phyloP scores from a whole-genome alignment of 805 yeast genomes.

The Cyberlindnera mississippiensis region DNA sequence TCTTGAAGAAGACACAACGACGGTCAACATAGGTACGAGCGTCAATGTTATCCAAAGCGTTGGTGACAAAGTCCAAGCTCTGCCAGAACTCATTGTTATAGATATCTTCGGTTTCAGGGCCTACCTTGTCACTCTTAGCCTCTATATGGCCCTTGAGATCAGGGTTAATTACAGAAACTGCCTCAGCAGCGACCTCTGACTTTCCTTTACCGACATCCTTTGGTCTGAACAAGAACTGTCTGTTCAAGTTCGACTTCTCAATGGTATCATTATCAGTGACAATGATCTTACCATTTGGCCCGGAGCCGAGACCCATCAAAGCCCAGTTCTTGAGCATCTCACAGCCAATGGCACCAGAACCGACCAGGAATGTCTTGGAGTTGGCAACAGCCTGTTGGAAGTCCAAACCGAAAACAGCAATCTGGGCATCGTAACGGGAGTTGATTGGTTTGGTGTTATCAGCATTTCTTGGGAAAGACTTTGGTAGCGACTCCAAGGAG shows the following conservation, averaged over 20 bases:
- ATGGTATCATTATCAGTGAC: slow-evolving; percentile 94
- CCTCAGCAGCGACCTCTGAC: slow-evolving; percentile 84
- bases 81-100: slow-evolving; percentile 87
- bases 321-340: slow-evolving; percentile 99
- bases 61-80: slow-evolving; percentile 81
- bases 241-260: slow-evolving; percentile 91
- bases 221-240: slow-evolving; percentile 94
- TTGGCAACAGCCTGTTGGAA: slow-evolving; percentile 74
- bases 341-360: slow-evolving; percentile 98
- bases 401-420: slow-evolving; percentile 85
- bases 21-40: slow-evolving; percentile 98
- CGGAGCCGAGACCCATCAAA: slow-evolving; percentile 90
- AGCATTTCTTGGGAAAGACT: slow-evolving; percentile 56
- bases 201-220: slow-evolving; percentile 90
- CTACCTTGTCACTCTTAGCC: slow-evolving; percentile 81
- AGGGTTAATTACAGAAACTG: slow-evolving; percentile 84
- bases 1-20: slow-evolving; percentile 89
- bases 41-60: slow-evolving; percentile 95
- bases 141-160: slow-evolving; percentile 74
- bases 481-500: slow-evolving; percentile 87
- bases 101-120: slow-evolving; percentile 84
- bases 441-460: slow-evolving; percentile 71
- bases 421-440: slow-evolving; percentile 90
- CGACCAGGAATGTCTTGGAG: slow-evolving; percentile 84
- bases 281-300: slow-evolving; percentile 77